A percentile compares a stretch with the other conserved stretches of the same genome.
phyloP scores from a whole-genome alignment of 495 filamentous ascomycete species.

The Daldinia loculata region DNA sequence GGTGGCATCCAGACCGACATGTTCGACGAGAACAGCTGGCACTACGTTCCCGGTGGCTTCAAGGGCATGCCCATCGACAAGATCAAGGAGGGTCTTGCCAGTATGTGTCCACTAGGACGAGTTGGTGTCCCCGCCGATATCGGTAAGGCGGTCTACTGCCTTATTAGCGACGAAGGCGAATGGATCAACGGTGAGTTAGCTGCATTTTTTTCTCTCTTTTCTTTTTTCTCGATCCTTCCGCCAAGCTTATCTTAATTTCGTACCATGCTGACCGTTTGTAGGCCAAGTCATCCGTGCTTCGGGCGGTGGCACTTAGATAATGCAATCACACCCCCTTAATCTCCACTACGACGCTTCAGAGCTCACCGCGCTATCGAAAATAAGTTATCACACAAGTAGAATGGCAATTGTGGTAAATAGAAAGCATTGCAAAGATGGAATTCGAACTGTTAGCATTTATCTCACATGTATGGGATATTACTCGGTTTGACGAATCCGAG shows the following conservation, averaged over 20 bases:
- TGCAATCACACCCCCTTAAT: not conserved
- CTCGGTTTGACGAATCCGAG: not conserved
- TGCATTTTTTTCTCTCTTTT: not conserved
- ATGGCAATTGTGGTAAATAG: not conserved
- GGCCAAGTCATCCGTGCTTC: constrained; percentile 54
- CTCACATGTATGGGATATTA: not conserved
- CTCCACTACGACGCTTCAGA: not conserved
- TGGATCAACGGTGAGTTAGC: constrained; percentile 66
- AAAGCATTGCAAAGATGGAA: not conserved
- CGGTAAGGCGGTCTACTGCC: constrained; percentile 63
- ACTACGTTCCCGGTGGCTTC: constrained; percentile 65
- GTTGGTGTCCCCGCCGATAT: constrained; percentile 64
- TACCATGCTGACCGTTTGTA: constrained; percentile 33
- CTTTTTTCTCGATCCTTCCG: not conserved
- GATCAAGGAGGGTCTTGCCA: constrained; percentile 52
- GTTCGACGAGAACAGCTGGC: constrained; percentile 70
- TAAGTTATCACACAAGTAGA: not conserved
- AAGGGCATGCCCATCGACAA: constrained; percentile 49
- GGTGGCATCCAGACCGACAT: constrained; percentile 76
- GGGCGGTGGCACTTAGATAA: constrained; percentile 42
- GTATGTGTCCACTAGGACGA: constrained; percentile 61
- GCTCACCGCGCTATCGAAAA: not conserved
- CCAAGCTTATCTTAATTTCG: not conserved
- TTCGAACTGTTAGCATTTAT: not conserved
- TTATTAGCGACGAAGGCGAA: constrained; percentile 64